A percentile compares a stretch with the other conserved stretches of the same genome.
These are phyloP conservation scores for Coemansia sp. DNA, from an alignment of 192 early-diverging fungal species.

Conservation along the genomic window DNA sequence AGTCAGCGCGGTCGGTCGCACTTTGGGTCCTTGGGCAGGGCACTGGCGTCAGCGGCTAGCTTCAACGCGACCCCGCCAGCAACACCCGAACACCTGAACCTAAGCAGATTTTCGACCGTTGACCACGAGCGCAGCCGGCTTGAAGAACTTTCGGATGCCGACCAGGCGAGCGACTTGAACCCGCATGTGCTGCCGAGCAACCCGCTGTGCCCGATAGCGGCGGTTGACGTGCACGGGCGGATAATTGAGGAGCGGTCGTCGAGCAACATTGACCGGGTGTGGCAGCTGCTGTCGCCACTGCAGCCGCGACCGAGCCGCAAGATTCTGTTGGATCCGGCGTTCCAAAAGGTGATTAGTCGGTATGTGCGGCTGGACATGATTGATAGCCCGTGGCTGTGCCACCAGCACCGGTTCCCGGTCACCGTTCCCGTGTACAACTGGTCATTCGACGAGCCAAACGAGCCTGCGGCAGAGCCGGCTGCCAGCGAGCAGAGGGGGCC, in stretches of 20 bases:
- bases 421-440: slow-evolving; percentile 19
- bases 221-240: slow-evolving; percentile 30
- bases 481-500: too few relatives aligned
- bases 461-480: slow-evolving; percentile 18
- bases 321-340: slow-evolving; percentile 42
- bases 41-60: slow-evolving; percentile 1
- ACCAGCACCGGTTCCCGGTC: slow-evolving; percentile 12
- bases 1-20: neutral
- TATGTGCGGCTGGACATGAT: slow-evolving; percentile 32
- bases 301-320: slow-evolving; percentile 9
- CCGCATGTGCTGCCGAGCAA: slow-evolving; percentile 11
- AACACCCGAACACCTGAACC: slow-evolving; percentile 3
- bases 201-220: slow-evolving; percentile 25
- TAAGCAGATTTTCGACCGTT: slow-evolving; percentile 21
- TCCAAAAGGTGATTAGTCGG: slow-evolving; percentile 42
- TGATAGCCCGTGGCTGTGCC: slow-evolving; percentile 41
- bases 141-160: neutral
- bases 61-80: slow-evolving; percentile 20
- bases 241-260: slow-evolving; percentile 28
- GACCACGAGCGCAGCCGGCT: slow-evolving; percentile 5
- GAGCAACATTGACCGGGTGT: slow-evolving; percentile 27
- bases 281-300: slow-evolving; percentile 35
- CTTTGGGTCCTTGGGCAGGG: neutral
- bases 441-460: slow-evolving; percentile 8
- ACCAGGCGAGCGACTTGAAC: neutral